Evolutionary conservation across 2,329 filamentous ascomycete species (phyloP).

Genomic region (Paramyrothecium roridum): DNA sequence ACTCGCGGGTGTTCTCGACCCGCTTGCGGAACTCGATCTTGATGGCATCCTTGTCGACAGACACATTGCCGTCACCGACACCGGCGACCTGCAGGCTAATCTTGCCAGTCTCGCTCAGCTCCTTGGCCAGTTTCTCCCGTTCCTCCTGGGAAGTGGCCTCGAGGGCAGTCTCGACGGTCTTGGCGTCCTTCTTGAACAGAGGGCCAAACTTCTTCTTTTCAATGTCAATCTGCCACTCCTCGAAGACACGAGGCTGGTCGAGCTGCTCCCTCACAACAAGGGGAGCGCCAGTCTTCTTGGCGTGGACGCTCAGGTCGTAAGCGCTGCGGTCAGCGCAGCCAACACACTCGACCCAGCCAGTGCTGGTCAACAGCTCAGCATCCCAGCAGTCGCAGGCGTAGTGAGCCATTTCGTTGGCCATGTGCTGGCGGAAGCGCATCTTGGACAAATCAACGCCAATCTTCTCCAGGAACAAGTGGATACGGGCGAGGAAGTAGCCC

Average conservation of each 20-base stretch:
- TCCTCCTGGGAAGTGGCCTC: constrained; percentile 74
- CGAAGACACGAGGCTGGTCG: constrained; percentile 72
- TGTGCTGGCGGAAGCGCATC: constrained; percentile 95
- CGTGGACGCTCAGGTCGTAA: constrained; percentile 89
- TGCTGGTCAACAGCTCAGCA: constrained; percentile 84
- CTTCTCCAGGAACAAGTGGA: constrained; percentile 84
- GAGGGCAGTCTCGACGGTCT: constrained; percentile 77
- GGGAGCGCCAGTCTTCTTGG: constrained; percentile 85
- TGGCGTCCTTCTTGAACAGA: constrained; percentile 91
- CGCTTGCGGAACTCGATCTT: constrained; percentile 80
- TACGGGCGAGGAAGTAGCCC: constrained; percentile 94
- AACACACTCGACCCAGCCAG: constrained; percentile 98
- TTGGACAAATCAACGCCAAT: constrained; percentile 86
- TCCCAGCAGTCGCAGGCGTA: constrained; percentile 99
- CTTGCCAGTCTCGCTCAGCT: constrained; percentile 70
- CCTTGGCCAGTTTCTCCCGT: constrained; percentile 74
- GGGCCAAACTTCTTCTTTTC: constrained; percentile 97
- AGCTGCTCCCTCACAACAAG: constrained; percentile 81
- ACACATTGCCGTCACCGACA: constrained; percentile 67
- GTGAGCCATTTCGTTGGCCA: constrained; percentile 76
- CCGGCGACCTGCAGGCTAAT: constrained; percentile 72
- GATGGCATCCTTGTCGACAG: constrained; percentile 76
- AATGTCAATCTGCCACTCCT: constrained; percentile 85
- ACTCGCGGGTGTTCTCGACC: constrained; percentile 82
- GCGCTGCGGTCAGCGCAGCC: constrained; percentile 94